A percentile compares a stretch with the other conserved stretches of the same genome.
Evolutionary conservation across 164 flowering plant genomes (phyloP).

Genomic region (Annona cherimola): DNA sequence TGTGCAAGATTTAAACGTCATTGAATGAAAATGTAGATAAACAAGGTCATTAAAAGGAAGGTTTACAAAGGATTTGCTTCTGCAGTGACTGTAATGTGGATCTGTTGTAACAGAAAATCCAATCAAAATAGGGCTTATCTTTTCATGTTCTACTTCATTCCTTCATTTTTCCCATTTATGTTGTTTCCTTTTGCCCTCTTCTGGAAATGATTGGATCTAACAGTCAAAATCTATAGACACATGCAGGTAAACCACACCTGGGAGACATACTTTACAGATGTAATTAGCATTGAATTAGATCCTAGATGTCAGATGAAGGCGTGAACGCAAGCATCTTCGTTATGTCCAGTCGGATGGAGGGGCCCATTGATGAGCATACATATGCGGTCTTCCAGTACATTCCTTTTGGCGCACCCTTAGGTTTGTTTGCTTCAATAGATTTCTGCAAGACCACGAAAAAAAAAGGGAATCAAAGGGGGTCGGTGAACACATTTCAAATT

Average conservation of each 20-base stretch:
- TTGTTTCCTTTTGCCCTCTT: neutral
- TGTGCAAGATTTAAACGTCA: neutral
- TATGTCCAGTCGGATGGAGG: slow-evolving; percentile 68
- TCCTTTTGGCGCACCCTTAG: slow-evolving; percentile 78
- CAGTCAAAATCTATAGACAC: neutral
- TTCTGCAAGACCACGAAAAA: slow-evolving; percentile 38
- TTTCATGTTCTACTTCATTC: neutral
- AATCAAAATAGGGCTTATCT: neutral
- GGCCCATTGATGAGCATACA: slow-evolving; percentile 96
- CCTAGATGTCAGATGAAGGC: slow-evolving; percentile 28
- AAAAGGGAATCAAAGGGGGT: neutral
- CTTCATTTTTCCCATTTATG: neutral
- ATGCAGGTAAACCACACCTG: slow-evolving; percentile 1
- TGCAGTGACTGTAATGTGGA: neutral
- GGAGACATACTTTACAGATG: slow-evolving; percentile 8
- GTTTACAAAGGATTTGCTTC: too few species aligned
- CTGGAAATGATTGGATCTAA: slow-evolving; percentile 1
- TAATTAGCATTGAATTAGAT: neutral
- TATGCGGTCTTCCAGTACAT: slow-evolving; percentile 93
- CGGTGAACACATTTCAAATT: neutral
- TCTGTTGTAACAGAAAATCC: neutral
- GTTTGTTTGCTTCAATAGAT: slow-evolving; percentile 87
- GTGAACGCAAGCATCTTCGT: slow-evolving; percentile 89
- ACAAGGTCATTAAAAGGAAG: too few species aligned
- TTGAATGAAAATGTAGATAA: neutral